Evolutionary conservation across 495 filamentous ascomycete genomes (phyloP), one percentile per base, ranked within the genome.

Genomic region (Aspergillus bertholletiae): DNA sequence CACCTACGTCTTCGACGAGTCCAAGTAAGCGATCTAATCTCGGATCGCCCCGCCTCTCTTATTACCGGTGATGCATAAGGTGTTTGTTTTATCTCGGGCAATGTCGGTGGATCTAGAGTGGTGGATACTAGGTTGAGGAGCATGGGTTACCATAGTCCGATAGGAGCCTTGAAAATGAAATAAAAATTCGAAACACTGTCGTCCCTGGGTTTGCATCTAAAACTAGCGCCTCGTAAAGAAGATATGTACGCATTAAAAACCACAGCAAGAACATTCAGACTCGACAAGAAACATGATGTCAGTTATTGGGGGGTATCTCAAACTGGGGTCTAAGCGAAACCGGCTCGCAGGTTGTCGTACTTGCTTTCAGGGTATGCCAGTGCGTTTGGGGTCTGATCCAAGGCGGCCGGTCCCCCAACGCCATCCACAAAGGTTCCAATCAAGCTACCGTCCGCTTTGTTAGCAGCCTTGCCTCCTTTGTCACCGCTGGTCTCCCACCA

Each of bases 1-100:
- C 56, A 99, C 94, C 80, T 99, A 99, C 81, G 92, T 97, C 79
- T 97, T 99, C 80, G 95, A 97, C 76, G 88, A 92, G 81, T 80
- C 79, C 66, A 82, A 82, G 64, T 83, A 83, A 67, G 69, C 63
- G 69, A 70, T 56, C 46, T 48, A 26, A 7, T 23, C 21, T n/a
- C 24, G 41, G 35, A 52, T 68, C 53, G 56, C 27, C 39, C 57
- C 41, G 63, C 53, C 62, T 59, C 48, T 58, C 58, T 47, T 48
- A 17, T 41, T 56, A 41, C 56, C 59, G 54, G 63, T 65, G 40
- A 21, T 54, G 67, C 56, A 43, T 63, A 53, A 60, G 44, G 53
- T 45, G 21, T 51, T 57, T 61, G 49, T 34, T 57, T 59, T 61
- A 51, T 34, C 58, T 59, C 37, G 57, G 55, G 46, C 50, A 51